Evolutionary conservation across 768 basidiomycete species (phyloP).

Genomic region (Lactarius akahatsu): DNA sequence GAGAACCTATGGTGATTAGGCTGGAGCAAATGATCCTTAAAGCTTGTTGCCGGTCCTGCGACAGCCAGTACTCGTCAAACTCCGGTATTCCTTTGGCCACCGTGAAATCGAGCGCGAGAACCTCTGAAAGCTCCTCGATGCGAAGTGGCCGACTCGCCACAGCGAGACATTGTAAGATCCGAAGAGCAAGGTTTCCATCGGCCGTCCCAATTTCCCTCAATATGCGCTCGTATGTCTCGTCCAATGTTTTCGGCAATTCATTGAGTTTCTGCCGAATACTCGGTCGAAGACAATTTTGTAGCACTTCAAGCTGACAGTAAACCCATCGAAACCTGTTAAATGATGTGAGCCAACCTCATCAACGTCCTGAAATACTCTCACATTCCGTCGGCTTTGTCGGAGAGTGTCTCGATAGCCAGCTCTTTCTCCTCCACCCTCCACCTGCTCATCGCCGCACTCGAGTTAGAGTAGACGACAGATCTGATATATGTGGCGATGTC

Average conservation of each 20-base stretch:
- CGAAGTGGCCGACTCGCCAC: background rate
- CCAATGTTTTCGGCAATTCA: background rate
- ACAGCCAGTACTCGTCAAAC: background rate
- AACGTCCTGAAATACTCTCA: background rate
- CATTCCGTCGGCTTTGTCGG: background rate
- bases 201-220: background rate
- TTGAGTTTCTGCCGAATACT: background rate
- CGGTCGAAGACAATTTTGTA: background rate
- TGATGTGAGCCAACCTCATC: background rate
- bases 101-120: background rate
- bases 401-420: conserved; percentile 3
- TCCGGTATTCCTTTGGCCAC: background rate
- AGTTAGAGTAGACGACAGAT: background rate
- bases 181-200: background rate
- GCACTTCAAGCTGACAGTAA: background rate
- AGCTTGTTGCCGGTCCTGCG: background rate
- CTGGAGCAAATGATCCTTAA: background rate
- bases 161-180: background rate
- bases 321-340: background rate
- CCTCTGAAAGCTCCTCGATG: background rate
- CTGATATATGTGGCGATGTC: background rate
- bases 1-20: background rate
- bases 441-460: conserved; percentile 31
- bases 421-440: conserved; percentile 43
- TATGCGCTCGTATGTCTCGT: background rate